Conservation (phyloP, 2,329 filamentous ascomycete genomes). For the Pestalotiopsis sp. region DNA sequence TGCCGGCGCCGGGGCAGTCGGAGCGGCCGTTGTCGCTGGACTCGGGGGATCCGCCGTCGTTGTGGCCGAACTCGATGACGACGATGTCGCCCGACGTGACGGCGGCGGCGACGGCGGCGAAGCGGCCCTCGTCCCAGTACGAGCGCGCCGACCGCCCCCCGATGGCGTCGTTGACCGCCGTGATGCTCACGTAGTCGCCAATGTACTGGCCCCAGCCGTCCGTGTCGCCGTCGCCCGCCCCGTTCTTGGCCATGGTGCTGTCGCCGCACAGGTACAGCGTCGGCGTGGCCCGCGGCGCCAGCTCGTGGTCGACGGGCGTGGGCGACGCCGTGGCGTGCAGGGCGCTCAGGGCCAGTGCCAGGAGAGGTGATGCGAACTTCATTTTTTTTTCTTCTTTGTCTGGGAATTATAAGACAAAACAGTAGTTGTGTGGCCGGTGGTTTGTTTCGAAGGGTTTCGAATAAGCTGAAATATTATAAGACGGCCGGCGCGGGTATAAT, state of each 20-base stretch:
- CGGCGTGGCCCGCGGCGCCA: slow-evolving; percentile 27
- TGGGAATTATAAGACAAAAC: too few relatives aligned
- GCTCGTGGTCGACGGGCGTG: background rate
- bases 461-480: slow-evolving; percentile 4
- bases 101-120: slow-evolving; percentile 52
- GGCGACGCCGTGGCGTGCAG: slow-evolving; percentile 5
- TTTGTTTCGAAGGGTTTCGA: background rate
- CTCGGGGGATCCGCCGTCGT: slow-evolving; percentile 62
- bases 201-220: slow-evolving; percentile 65
- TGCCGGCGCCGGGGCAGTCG: slow-evolving; percentile 55
- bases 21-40: slow-evolving; percentile 61
- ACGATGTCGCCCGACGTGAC: slow-evolving; percentile 62
- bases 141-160: slow-evolving; percentile 64
- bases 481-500: background rate
- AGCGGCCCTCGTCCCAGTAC: slow-evolving; percentile 63
- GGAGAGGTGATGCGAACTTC: slow-evolving; percentile 5
- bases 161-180: slow-evolving; percentile 63
- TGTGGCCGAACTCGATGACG: slow-evolving; percentile 72
- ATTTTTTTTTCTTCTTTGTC: background rate
- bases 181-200: slow-evolving; percentile 43
- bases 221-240: slow-evolving; percentile 36
- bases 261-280: slow-evolving; percentile 56
- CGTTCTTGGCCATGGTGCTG: slow-evolving; percentile 53
- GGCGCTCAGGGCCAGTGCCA: background rate
- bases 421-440: background rate